Percentiles rank a stretch among this genome's conserved stretches.
Conservation (phyloP, 495 filamentous ascomycete species). For the Xylaria palmicola region DNA sequence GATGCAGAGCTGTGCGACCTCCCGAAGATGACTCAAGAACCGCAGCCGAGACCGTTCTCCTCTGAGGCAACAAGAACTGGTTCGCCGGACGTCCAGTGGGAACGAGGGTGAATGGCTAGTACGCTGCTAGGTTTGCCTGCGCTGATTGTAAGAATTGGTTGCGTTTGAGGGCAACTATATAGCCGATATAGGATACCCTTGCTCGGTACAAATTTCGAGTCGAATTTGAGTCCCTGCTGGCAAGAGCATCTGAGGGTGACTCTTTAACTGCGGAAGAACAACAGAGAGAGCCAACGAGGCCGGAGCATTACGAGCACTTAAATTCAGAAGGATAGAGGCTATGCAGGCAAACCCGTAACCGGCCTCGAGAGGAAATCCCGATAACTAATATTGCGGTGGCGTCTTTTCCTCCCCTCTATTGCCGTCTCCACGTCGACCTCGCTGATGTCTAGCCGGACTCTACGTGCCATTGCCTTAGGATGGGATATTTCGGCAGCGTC, state of each 20-base stretch:
- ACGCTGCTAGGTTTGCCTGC: constrained; percentile 2
- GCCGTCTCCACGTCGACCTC: neutral
- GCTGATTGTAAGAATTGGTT: neutral
- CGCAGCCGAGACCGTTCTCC: constrained; percentile 21
- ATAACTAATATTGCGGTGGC: constrained; percentile 22
- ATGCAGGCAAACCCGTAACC: neutral
- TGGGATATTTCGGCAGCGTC: constrained; percentile 14
- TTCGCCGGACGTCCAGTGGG: neutral
- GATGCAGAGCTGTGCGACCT: constrained; percentile 33
- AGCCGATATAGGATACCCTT: constrained; percentile 3
- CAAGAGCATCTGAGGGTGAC: neutral
- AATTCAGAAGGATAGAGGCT: neutral
- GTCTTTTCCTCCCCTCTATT: constrained; percentile 10
- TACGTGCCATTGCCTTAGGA: constrained; percentile 7
- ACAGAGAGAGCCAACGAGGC: neutral
- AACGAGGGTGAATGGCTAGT: constrained; percentile 4
- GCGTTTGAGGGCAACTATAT: constrained; percentile 10
- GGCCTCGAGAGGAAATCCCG: constrained; percentile 9
- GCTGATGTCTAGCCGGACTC: neutral
- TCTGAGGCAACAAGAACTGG: constrained; percentile 8
- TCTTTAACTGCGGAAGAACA: neutral
- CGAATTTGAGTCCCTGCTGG: neutral
- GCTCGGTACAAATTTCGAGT: neutral
- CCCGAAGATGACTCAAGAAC: constrained; percentile 35
- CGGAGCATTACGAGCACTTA: neutral